A percentile compares a stretch with the other conserved stretches of the same genome.
phyloP scores from a whole-genome alignment of 116 monocot species.

The Papilionanthe hybrid region DNA sequence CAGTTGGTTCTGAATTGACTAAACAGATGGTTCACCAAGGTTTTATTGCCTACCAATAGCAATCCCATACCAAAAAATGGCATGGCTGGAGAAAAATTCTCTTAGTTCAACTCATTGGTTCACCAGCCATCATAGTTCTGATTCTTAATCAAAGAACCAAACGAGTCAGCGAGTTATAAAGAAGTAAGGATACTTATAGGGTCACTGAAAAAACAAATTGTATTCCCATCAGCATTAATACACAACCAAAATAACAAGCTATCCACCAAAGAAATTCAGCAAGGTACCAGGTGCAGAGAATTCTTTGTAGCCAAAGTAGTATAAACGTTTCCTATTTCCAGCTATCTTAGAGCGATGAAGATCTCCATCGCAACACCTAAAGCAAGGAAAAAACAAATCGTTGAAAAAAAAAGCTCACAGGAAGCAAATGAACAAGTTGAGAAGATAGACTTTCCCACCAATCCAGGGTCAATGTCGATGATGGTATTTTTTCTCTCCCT shows the following conservation, averaged over 20 bases:
- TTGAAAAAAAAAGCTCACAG: background rate
- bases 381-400: conserved; percentile 14
- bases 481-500: conserved; percentile 69
- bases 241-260: background rate
- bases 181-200: background rate
- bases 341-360: conserved; percentile 57
- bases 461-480: conserved; percentile 98
- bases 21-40: background rate
- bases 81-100: too few species aligned
- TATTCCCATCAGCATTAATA: background rate
- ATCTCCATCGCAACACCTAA: conserved; percentile 74
- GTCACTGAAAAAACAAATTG: background rate
- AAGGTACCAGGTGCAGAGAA: conserved; percentile 62
- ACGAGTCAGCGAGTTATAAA: background rate
- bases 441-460: conserved; percentile 27
- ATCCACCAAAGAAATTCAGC: background rate
- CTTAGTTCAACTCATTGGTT: background rate
- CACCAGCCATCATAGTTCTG: background rate
- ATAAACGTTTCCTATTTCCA: conserved; percentile 75
- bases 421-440: background rate
- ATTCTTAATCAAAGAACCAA: background rate
- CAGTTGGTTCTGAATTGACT: too few species aligned
- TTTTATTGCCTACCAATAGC: background rate
- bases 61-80: background rate
- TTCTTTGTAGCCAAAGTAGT: conserved; percentile 78